Conservation (phyloP, 345 rosid species). For the Litchi chinensis region DNA sequence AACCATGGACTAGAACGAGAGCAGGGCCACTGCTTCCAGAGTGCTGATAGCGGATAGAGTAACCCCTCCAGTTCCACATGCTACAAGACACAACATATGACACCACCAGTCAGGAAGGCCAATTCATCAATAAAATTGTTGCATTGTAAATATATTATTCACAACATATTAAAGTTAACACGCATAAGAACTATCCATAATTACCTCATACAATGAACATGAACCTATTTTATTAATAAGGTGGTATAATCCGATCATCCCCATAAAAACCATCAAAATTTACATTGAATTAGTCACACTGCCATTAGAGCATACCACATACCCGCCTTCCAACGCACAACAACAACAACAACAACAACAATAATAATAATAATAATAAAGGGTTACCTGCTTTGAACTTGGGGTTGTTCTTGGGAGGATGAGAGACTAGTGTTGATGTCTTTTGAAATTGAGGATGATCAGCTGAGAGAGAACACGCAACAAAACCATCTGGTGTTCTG, state of each 20-base stretch:
- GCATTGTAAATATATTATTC: neutral
- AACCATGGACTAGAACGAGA: conserved; percentile 81
- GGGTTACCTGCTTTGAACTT: conserved; percentile 52
- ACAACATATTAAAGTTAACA: neutral
- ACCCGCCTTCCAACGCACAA: neutral
- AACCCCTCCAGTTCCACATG: conserved; percentile 86
- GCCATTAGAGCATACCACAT: neutral
- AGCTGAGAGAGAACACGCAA: conserved; percentile 27
- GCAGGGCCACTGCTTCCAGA: conserved; percentile 82
- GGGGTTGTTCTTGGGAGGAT: conserved; percentile 22
- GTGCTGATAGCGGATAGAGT: conserved; percentile 76
- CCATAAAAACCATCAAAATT: neutral
- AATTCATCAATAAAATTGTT: neutral
- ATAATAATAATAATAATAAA: neutral
- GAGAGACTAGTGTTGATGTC: conserved; percentile 19
- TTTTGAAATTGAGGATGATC: conserved; percentile 19
- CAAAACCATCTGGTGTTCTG: conserved; percentile 19
- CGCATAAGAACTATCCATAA: neutral
- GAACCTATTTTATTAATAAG: no score
- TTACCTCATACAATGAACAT: neutral
- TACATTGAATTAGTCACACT: neutral
- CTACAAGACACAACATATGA: conserved; percentile 36
- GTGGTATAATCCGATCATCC: neutral
- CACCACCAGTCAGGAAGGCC: neutral
- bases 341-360: neutral